Conservation (phyloP, 2,329 filamentous ascomycete genomes). For the Pseudogymnoascus sp. region DNA sequence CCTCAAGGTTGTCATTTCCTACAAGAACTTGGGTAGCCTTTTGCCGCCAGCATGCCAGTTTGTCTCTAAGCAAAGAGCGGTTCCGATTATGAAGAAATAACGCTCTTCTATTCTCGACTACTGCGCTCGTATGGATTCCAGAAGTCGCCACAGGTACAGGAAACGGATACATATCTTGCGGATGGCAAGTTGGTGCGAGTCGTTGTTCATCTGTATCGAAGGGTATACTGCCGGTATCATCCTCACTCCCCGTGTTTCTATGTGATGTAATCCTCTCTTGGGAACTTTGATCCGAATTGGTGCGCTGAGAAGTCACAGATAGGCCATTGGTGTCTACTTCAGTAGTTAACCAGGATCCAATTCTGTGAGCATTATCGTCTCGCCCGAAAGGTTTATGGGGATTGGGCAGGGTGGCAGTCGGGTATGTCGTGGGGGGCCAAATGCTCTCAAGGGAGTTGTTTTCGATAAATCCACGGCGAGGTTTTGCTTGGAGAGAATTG, state of each 20-base stretch:
- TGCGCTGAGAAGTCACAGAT: not conserved
- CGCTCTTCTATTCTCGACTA: not conserved
- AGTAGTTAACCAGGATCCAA: conserved; percentile 4
- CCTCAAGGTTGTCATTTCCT: conserved; percentile 30
- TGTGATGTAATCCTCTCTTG: not conserved
- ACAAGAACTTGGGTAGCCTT: conserved; percentile 26
- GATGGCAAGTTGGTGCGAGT: not conserved
- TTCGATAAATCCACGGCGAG: not conserved
- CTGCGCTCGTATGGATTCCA: not conserved
- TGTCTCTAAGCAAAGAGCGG: not conserved
- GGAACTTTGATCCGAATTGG: not conserved
- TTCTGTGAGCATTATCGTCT: not conserved
- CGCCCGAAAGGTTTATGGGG: not conserved
- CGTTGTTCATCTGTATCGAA: not conserved
- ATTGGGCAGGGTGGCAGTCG: not conserved
- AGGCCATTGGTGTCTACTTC: not conserved
- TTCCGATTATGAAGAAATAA: not conserved
- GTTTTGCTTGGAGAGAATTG: conserved; percentile 12
- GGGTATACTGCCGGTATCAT: not conserved
- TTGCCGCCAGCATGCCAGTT: conserved; percentile 19
- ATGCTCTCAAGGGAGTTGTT: not conserved
- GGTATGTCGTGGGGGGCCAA: not conserved
- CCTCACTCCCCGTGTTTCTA: not conserved
- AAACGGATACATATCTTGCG: not conserved
- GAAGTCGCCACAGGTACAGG: not conserved